phyloP scores from a whole-genome alignment of 2,329 filamentous ascomycete genomes.

The Plenodomus biglobosus region DNA sequence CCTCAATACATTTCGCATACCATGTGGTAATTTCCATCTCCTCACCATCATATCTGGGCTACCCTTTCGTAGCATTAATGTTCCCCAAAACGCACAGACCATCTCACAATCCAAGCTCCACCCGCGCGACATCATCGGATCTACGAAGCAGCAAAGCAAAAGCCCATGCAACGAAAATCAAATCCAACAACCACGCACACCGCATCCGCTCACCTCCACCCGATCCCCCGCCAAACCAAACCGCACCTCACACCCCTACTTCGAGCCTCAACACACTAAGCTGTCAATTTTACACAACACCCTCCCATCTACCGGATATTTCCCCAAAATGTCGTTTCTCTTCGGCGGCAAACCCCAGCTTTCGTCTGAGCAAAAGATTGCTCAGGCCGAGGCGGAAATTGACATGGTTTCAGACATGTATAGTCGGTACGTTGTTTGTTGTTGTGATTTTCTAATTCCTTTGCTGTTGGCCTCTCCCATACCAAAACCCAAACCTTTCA shows the following conservation, averaged over 20 bases:
- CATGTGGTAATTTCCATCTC: too few relatives aligned
- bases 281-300: too few relatives aligned
- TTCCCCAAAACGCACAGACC: neutral
- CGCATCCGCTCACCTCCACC: neutral
- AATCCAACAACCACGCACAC: neutral
- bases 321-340: constrained; percentile 43
- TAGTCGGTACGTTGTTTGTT: constrained; percentile 85
- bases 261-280: neutral
- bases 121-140: constrained; percentile 9
- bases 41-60: too few relatives aligned
- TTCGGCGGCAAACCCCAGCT: constrained; percentile 73
- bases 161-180: too few relatives aligned
- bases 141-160: neutral
- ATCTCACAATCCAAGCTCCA: neutral
- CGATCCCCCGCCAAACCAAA: neutral
- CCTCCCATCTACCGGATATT: too few relatives aligned
- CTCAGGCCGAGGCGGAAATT: constrained; percentile 93
- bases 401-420: constrained; percentile 98
- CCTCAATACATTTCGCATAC: too few relatives aligned
- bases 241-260: neutral
- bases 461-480: too few relatives aligned
- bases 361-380: constrained; percentile 95
- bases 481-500: neutral
- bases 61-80: too few relatives aligned
- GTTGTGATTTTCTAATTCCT: too few relatives aligned